These are phyloP conservation scores for Exophiala calicioides DNA, from an alignment of 2,329 filamentous ascomycete species.

Conservation along the genomic window DNA sequence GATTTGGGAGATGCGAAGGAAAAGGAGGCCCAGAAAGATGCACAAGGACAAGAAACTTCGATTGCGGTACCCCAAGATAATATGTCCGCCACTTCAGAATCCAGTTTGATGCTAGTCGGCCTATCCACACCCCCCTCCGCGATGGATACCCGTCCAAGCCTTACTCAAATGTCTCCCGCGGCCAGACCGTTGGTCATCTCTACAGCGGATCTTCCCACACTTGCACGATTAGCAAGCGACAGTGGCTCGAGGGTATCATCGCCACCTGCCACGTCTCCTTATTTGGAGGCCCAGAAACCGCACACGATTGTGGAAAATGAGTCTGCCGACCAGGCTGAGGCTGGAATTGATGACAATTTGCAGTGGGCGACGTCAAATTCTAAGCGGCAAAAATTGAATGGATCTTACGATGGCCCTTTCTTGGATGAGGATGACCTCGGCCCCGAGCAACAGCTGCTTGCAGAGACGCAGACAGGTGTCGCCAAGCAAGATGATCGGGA, in stretches of 20 bases:
- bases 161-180: conserved; percentile 16
- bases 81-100: neutral
- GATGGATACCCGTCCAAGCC: conserved; percentile 2
- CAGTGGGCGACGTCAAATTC: conserved; percentile 15
- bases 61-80: neutral
- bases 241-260: neutral
- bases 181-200: conserved; percentile 21
- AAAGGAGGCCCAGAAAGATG: conserved; percentile 39
- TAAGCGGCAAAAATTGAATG: conserved; percentile 23
- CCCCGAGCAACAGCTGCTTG: neutral
- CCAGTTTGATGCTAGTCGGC: neutral
- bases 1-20: conserved; percentile 67
- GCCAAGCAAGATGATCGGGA: conserved; percentile 29
- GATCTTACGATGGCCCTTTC: conserved; percentile 23
- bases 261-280: neutral
- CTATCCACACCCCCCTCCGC: conserved; percentile 1
- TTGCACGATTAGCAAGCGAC: conserved; percentile 7
- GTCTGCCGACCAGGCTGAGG: conserved; percentile 12
- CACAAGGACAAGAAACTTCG: conserved; percentile 28
- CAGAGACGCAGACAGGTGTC: neutral
- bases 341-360: conserved; percentile 20
- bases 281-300: neutral
- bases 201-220: conserved; percentile 19
- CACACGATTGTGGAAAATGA: conserved; percentile 6
- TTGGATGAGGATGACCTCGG: conserved; percentile 1